Base-by-base conservation (phyloP, 331 rosid species). In the Quercus tomentella region DNA sequence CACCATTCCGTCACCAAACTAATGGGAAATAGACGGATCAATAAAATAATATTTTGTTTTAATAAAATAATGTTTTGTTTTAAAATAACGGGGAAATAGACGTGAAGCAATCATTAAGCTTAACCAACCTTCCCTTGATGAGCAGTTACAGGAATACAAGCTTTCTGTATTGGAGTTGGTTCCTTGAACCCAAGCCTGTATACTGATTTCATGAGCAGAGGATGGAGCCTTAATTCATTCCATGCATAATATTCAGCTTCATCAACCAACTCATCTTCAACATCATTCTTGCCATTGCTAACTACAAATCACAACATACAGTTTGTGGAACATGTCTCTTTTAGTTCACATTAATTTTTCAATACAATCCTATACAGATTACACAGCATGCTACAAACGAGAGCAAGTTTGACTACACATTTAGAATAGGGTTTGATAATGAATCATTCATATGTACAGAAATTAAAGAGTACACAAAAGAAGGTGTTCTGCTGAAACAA, bases 81-180 rank as follows among this genome's bases (percentile, higher is more conserved):
- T 26, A 2, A 26, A 26, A 26, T 26, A 26, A 26, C 30, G 30
- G 30, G 30, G 30, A 26, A 26, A 26, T 3, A 26, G 30, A 26
- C 30, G 30, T 26, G 30, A 26, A 26, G 30, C 30, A 26, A 26
- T 26, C 30, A 26, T 26, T 26, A 26, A 26, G 30, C 56, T 81
- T 62, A 58, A 77, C 86, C 82, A 77, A 93, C 99, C 98, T 95
- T 93, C 82, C 99, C 97, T 83, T 91, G 97, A 88, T 90, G 96
- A 82, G 99, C 98, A 86, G 98, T 96, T 70, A 93, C 96, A 15
- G 97, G 98, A 84, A 93, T 87, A 84, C 98, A 95, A 79, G 98
- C 94, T 85, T 90, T 93, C 78, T 93, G 99, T 77, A 93, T 95
- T 1, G 97, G 92, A 2, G 96, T 91, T 61, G 98, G 99, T 78